These are phyloP conservation scores for Candida takata DNA, from an alignment of 805 yeast species.

Conservation along the genomic window DNA sequence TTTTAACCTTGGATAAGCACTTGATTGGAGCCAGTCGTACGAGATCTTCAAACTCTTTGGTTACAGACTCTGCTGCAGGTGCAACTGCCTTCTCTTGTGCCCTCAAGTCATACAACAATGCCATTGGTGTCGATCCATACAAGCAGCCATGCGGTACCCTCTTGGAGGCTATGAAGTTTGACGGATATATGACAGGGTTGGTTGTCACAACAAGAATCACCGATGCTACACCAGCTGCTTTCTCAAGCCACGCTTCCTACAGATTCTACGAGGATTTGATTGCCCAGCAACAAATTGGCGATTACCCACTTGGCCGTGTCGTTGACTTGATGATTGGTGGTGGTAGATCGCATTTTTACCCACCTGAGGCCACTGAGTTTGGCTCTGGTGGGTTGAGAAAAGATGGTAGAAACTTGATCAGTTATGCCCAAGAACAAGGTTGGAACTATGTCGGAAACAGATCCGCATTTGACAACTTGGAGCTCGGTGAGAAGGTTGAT, in stretches of 20 bases:
- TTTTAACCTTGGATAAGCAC: constrained; percentile 57
- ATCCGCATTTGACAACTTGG: constrained; percentile 48
- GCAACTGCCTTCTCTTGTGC: constrained; percentile 92
- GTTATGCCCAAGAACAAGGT: constrained; percentile 52
- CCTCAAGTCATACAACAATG: constrained; percentile 79
- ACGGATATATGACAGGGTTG: constrained; percentile 78
- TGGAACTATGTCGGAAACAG: constrained; percentile 61
- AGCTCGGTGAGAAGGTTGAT: constrained; percentile 53
- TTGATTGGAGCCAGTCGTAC: constrained; percentile 83
- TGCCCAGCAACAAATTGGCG: constrained; percentile 83
- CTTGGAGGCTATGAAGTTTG: constrained; percentile 77
- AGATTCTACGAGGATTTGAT: constrained; percentile 78
- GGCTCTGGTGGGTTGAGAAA: constrained; percentile 50
- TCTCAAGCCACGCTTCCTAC: constrained; percentile 69
- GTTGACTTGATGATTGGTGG: constrained; percentile 89
- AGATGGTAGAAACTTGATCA: constrained; percentile 63
- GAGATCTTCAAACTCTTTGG: constrained; percentile 63
- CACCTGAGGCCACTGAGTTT: constrained; percentile 29
- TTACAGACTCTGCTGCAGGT: constrained; percentile 96
- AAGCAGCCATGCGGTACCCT: constrained; percentile 80
- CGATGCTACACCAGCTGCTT: constrained; percentile 94
- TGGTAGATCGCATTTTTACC: constrained; percentile 79
- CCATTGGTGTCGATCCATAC: constrained; percentile 74
- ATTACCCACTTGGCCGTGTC: constrained; percentile 67
- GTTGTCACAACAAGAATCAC: constrained; percentile 91